Conservation (phyloP, 2,329 filamentous ascomycete genomes). For the Arthrobotrys entomopaga region DNA sequence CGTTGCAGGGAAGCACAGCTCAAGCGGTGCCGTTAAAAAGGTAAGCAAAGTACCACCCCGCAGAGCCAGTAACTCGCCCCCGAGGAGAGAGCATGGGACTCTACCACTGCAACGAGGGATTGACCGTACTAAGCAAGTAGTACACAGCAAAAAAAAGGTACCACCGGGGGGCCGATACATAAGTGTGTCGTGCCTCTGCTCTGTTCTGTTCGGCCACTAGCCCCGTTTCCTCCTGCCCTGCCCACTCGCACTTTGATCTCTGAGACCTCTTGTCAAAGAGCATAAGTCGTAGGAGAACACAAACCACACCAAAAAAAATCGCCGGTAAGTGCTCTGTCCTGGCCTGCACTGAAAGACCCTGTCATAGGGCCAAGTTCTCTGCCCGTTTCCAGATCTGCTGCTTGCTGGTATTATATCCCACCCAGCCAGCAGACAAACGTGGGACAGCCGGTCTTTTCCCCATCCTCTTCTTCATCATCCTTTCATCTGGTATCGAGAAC, state of each 20-base stretch:
- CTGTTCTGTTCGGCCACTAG: constrained; percentile 37
- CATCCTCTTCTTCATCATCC: constrained; percentile 43
- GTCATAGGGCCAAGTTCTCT: constrained; percentile 51
- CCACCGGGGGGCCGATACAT: constrained; percentile 47
- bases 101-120: constrained; percentile 2
- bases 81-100: constrained; percentile 53
- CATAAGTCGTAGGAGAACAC: constrained; percentile 48
- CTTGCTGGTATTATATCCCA: constrained; percentile 21
- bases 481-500: constrained; percentile 40
- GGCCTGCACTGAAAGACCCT: constrained; percentile 44
- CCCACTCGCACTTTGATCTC: constrained; percentile 37
- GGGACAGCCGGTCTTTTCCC: constrained; percentile 42
- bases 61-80: constrained; percentile 12
- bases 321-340: constrained; percentile 48
- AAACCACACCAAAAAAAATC: constrained; percentile 52
- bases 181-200: constrained; percentile 23
- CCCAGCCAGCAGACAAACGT: constrained; percentile 36
- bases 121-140: constrained; percentile 50
- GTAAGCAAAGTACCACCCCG: constrained; percentile 44
- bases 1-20: constrained; percentile 25
- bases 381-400: constrained; percentile 46
- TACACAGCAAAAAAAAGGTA: constrained; percentile 49
- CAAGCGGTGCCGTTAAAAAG: constrained; percentile 38
- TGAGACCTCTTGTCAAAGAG: constrained; percentile 47
- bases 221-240: constrained; percentile 19